Conservation (phyloP, 352 stramenopile species). For the Phytopythium vexans region DNA sequence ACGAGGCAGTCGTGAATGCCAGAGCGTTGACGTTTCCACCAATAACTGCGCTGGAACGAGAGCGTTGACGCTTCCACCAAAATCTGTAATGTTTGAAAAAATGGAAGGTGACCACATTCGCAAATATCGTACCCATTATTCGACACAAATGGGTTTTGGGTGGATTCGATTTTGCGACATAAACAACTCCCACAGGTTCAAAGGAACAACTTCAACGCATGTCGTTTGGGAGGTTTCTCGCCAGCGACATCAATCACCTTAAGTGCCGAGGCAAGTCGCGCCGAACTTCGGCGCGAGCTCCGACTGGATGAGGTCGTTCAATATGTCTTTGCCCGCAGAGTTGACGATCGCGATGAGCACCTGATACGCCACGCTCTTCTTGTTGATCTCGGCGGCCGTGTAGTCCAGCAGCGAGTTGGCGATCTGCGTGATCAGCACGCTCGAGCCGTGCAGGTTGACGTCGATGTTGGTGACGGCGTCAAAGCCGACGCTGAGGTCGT, state of each 20-base stretch:
- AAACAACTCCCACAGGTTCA: too few species aligned
- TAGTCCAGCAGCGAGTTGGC: conserved; percentile 46
- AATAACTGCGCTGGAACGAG: too few species aligned
- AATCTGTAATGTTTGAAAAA: too few species aligned
- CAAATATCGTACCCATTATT: too few species aligned
- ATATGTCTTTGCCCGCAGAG: conserved; percentile 37
- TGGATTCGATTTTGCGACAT: not conserved
- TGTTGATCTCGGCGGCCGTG: conserved; percentile 47
- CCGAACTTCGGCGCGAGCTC: conserved; percentile 48
- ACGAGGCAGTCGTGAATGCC: too few species aligned
- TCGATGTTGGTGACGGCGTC: conserved; percentile 40
- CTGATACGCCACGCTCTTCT: conserved; percentile 55
- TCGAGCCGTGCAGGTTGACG: conserved; percentile 39
- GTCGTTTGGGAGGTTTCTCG: not conserved
- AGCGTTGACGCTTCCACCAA: too few species aligned
- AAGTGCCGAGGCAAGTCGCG: conserved; percentile 32
- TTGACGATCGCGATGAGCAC: conserved; percentile 31
- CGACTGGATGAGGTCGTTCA: conserved; percentile 47
- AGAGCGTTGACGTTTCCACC: too few species aligned
- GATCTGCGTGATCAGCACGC: conserved; percentile 34
- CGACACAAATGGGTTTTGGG: not conserved
- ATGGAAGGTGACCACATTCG: too few species aligned
- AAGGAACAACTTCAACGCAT: too few species aligned
- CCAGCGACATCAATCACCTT: not conserved
- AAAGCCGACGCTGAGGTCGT: conserved; percentile 26